Evolutionary conservation across 2,329 filamentous ascomycete species (phyloP), one percentile per base, ranked within the genome.

Genomic region (Daldinia sp.): DNA sequence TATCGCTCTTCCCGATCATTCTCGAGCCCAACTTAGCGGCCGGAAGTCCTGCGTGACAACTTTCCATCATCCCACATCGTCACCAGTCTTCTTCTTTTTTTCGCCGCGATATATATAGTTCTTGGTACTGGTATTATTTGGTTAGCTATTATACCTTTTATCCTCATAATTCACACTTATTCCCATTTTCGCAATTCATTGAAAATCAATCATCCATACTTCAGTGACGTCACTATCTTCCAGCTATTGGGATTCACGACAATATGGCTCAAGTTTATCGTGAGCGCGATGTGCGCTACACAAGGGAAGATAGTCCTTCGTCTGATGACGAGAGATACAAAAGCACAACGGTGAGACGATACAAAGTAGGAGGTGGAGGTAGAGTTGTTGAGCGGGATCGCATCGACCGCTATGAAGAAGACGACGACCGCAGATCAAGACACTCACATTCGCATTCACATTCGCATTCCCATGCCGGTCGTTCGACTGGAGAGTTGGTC

Each of bases 251-350:
- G 37, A 56, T 23, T 63, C 54, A 58, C 69, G 60, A 70, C 61
- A 65, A 63, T 55, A 75, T 75, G 73, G 68, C 76, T 42, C 70
- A 75, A 69, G 58, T 77, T 42, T 78, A 77, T 65, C 74, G 73
- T 39, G 76, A 78, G 70, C 74, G 74, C 65, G 76, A 78, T 63
- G 64, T 76, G 51, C 76, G 76, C 67, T 76, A 76, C 70, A 76
- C 74, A 48, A 73, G 75, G 35, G 76, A 77, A 13, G 72, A 72
- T 15, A 76, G 75, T 44, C 74, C 68, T 12, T 75, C 75, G 13
- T 73, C 72, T 13, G 72, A 73, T 33, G 76, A 73, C 7, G 77
- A 79, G 1, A 74, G 71, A 54, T 75, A 75, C 57, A 78, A 75
- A 67, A 68, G 69, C 41, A 76, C 78, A 12, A 77, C 75, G 3